phyloP scores from a whole-genome alignment of 2,329 filamentous ascomycete species.

The Claviceps digitariae region DNA sequence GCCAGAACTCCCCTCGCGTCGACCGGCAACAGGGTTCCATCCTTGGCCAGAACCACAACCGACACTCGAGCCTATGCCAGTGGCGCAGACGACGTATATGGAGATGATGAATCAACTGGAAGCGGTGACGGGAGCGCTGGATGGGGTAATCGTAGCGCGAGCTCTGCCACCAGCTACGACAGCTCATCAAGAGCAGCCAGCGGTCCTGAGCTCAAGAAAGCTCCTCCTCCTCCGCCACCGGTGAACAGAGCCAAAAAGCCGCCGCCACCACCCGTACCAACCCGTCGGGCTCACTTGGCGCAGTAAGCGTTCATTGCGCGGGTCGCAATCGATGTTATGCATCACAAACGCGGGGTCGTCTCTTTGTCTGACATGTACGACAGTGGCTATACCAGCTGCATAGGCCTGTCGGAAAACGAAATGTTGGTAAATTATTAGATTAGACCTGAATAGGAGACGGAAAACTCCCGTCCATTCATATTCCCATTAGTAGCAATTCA shows the following conservation, averaged over 20 bases:
- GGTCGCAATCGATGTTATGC: not conserved
- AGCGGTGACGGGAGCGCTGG: conserved; percentile 39
- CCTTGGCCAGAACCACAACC: conserved; percentile 31
- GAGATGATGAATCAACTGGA: conserved; percentile 34
- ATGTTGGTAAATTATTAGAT: not conserved
- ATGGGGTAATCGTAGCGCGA: conserved; percentile 36
- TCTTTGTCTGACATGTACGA: not conserved
- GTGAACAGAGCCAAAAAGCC: conserved; percentile 31
- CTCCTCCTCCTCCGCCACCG: conserved; percentile 38
- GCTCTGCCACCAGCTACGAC: conserved; percentile 42
- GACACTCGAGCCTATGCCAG: conserved; percentile 16
- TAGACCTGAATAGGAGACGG: not conserved
- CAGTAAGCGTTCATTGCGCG: conserved; percentile 3
- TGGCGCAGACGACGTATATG: conserved; percentile 30
- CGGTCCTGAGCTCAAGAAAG: conserved; percentile 34
- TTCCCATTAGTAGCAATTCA: not conserved
- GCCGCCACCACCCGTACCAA: conserved; percentile 21
- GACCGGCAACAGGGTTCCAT: conserved; percentile 19
- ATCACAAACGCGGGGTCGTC: not conserved
- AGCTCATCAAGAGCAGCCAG: conserved; percentile 23
- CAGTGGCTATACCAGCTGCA: not conserved
- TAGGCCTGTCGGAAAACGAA: not conserved
- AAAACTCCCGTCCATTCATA: not conserved
- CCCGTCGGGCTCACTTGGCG: conserved; percentile 15
- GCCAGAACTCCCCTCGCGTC: conserved; percentile 7